Evolutionary conservation across 139 green algal genomes (phyloP).

Genomic region (Auxenochlorella protothecoides): DNA sequence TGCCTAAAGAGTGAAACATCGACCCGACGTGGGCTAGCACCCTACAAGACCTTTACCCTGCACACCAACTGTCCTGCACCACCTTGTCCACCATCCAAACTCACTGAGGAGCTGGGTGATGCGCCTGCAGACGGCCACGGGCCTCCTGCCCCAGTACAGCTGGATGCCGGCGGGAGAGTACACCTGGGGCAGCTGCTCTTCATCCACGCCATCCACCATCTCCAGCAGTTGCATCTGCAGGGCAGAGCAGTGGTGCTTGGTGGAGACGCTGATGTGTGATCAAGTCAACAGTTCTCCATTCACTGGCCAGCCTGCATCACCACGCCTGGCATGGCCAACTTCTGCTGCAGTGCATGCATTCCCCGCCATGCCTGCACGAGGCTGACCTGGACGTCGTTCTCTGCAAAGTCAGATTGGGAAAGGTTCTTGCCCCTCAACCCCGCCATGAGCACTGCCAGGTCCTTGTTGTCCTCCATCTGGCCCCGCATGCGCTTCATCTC

Average conservation of each 20-base stretch:
- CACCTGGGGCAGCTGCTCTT: slow-evolving; percentile 58
- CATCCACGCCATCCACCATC: slow-evolving; percentile 17
- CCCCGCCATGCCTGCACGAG: neutral
- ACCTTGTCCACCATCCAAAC: neutral
- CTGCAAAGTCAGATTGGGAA: slow-evolving; percentile 77
- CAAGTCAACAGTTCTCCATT: too few relatives aligned
- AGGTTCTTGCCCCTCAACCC: slow-evolving; percentile 77
- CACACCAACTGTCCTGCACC: neutral
- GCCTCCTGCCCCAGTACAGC: slow-evolving; percentile 72
- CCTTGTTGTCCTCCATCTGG: slow-evolving; percentile 64
- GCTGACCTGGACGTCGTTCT: slow-evolving; percentile 30
- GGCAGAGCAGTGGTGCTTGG: neutral
- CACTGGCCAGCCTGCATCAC: too few relatives aligned
- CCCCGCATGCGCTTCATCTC: slow-evolving; percentile 55
- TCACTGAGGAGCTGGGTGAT: slow-evolving; percentile 75
- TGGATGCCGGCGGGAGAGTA: slow-evolving; percentile 84
- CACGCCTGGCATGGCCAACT: too few relatives aligned
- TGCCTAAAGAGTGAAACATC: too few relatives aligned
- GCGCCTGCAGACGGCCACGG: slow-evolving; percentile 68
- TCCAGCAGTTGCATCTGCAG: slow-evolving; percentile 25
- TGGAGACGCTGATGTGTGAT: too few relatives aligned
- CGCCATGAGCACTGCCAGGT: slow-evolving; percentile 69
- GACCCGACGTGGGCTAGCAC: too few relatives aligned
- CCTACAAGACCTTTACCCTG: neutral
- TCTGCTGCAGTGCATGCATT: neutral